Evolutionary conservation across 139 green algal species (phyloP).

Genomic region (Penium margaritaceum): DNA sequence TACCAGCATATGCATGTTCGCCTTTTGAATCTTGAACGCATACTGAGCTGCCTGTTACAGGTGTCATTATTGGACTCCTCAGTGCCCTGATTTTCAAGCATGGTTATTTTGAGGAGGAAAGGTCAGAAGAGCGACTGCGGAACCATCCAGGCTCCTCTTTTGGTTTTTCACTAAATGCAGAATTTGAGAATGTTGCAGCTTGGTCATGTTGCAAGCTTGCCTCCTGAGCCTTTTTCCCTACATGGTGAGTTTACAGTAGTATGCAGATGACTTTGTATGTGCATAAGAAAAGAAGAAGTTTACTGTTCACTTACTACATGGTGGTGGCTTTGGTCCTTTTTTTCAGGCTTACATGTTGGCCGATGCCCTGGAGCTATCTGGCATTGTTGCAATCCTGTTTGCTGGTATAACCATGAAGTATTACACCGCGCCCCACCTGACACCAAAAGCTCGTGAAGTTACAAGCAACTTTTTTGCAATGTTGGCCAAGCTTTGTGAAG

Average conservation of each 20-base stretch:
- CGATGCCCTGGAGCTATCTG: slow-evolving; percentile 57
- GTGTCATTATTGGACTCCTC: slow-evolving; percentile 39
- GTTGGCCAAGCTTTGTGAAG: slow-evolving; percentile 61
- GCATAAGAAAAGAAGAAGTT: too few relatives aligned
- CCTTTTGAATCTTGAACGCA: neutral
- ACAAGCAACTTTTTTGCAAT: slow-evolving; percentile 55
- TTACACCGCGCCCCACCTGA: slow-evolving; percentile 66
- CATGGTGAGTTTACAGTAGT: too few relatives aligned
- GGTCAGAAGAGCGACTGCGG: too few relatives aligned
- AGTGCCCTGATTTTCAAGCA: slow-evolving; percentile 36
- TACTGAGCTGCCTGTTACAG: slow-evolving; percentile 23
- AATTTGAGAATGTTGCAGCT: too few relatives aligned
- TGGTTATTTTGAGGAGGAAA: slow-evolving; percentile 28
- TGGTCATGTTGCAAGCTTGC: slow-evolving; percentile 24
- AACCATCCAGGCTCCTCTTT: too few relatives aligned
- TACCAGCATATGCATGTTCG: too few relatives aligned
- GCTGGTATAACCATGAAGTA: slow-evolving; percentile 66
- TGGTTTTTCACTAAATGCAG: too few relatives aligned
- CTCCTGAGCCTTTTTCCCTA: slow-evolving; percentile 43
- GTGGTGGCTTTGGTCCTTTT: too few relatives aligned
- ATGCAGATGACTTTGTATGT: too few relatives aligned
- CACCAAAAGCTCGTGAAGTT: slow-evolving; percentile 48
- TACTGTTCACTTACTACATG: too few relatives aligned
- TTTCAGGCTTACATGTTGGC: slow-evolving; percentile 72
- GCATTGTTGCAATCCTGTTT: slow-evolving; percentile 77